Evolutionary conservation across 257 asterid species (phyloP).

Genomic region (Nicotiana tomentosiformis): DNA sequence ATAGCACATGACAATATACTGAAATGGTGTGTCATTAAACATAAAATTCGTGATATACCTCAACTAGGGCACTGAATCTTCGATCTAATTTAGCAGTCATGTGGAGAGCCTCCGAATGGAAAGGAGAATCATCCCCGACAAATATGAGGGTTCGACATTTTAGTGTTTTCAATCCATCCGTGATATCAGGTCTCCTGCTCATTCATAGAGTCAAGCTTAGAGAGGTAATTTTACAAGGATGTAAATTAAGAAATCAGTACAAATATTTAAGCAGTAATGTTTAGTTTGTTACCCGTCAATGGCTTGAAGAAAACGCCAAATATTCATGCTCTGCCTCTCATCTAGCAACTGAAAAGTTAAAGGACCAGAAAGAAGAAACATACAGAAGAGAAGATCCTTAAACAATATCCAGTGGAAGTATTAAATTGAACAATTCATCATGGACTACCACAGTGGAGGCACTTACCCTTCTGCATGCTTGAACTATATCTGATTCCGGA

Average conservation of each 20-base stretch:
- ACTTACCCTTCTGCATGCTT: constrained; percentile 92
- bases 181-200: constrained; percentile 76
- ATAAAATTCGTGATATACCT: constrained; percentile 41
- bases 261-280: background rate
- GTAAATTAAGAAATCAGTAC: constrained; percentile 7
- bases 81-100: constrained; percentile 67
- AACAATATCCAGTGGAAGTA: background rate
- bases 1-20: background rate
- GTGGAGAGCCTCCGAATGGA: constrained; percentile 60
- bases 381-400: background rate
- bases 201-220: constrained; percentile 13
- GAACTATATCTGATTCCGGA: constrained; percentile 83
- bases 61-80: constrained; percentile 85
- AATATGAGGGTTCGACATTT: constrained; percentile 79
- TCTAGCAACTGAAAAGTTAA: constrained; percentile 59
- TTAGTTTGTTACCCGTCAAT: constrained; percentile 46
- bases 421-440: background rate
- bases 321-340: constrained; percentile 78
- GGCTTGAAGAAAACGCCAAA: constrained; percentile 77
- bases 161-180: constrained; percentile 55
- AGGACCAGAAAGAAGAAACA: constrained; percentile 2
- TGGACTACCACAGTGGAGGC: constrained; percentile 9
- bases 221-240: background rate
- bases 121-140: constrained; percentile 84
- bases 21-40: background rate